Base-by-base conservation (phyloP, 2,329 filamentous ascomycete species). In the Colletotrichum horii region DNA sequence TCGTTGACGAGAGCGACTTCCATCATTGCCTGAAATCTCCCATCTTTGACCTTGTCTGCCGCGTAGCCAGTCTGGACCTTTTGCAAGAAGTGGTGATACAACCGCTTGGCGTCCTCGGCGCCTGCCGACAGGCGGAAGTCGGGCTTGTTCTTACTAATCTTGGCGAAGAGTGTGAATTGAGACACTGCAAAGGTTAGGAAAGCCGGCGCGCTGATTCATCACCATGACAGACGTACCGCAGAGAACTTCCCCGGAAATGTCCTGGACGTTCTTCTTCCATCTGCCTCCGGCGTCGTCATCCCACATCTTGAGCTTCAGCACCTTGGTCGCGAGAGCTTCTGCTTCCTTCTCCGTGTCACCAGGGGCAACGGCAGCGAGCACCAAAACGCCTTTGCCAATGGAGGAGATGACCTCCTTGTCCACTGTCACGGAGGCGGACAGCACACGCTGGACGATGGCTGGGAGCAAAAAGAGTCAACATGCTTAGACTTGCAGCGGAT, bases 21-120 rank as follows among this genome's bases (percentile, higher is more conserved):
- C 97, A 99, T 99, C 96, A 98, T 98, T 66, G 97, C 97, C 82
- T 98, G 96, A 84, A 99, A 99, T 34, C 96, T 92, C n/a, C 97
- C 97, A 83, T 99, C 94, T 83, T 98, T 96, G 74, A 99, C 96
- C 78, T 90, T 93, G 11, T 95, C 94, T 8, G 90, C 84, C 7
- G 87, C 84, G 83, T 98, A 98, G 4, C 92, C 89, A 70, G 93
- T 89, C 79, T 93, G 90, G 56, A 98, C 92, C 79, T 94, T 94
- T 66, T 91, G 87, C 79, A 96, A 92, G 86, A 99, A 98, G 82
- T 93, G 89, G 71, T 96, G 91, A 83, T 98, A 99, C 8, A 98
- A 88, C 76, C 90, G 90, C 80, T 92, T 94, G 28, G 96, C 97
- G 72, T 96, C 92, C 14, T 94, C 92, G 5, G 93, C 93, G 64